Base-by-base conservation (phyloP, 495 filamentous ascomycete species). In the Aspergillus conjunctus region DNA sequence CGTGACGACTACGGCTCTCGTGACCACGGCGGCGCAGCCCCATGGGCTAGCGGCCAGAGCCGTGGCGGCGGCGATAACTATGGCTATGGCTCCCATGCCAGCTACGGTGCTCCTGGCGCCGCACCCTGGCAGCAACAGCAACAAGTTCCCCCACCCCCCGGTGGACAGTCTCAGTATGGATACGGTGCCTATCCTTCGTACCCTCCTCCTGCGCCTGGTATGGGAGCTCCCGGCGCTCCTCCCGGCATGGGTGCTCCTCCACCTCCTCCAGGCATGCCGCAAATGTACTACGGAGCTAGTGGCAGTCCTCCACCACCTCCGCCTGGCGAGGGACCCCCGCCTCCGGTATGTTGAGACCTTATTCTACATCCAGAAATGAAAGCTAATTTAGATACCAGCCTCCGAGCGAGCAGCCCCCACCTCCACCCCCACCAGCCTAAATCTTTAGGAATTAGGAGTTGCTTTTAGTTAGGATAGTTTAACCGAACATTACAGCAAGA, bases 351-450 rank as follows among this genome's bases (percentile, higher is more conserved):
- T 73, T 26, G 26, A 26, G 26, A 26, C 52, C 31, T 18, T 21
- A 30, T 41, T 56, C 12, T 12, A 26, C 17, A 12, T 44, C n/a
- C 12, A 37, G 22, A 26, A 37, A 51, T 22, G 43, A 32, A 61
- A 48, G 62, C 68, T 68, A 59, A 68, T 33, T 33, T 21, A 11
- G 17, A 26, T 26, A 41, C 60, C 55, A 80, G 79, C 81, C 88
- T 56, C 89, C 90, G 5, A 87, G 84, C 70, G 90, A 93, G 61
- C 83, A 87, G 68, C 83, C 83, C 61, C 88, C 88, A 37, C 89
- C 89, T 20, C 90, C 89, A 15, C 89, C 89, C 57, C 88, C 89
- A 15, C 70, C 77, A 33, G 72, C 72, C 52, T 78, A 67, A 72
- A 64, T 21, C 34, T 8, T 14, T 18, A 15, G 44, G 10, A 1